A percentile compares a stretch with the other conserved stretches of the same genome.
Conservation (phyloP, 2,329 filamentous ascomycete genomes). For the Ophiosphaerella korrae region DNA sequence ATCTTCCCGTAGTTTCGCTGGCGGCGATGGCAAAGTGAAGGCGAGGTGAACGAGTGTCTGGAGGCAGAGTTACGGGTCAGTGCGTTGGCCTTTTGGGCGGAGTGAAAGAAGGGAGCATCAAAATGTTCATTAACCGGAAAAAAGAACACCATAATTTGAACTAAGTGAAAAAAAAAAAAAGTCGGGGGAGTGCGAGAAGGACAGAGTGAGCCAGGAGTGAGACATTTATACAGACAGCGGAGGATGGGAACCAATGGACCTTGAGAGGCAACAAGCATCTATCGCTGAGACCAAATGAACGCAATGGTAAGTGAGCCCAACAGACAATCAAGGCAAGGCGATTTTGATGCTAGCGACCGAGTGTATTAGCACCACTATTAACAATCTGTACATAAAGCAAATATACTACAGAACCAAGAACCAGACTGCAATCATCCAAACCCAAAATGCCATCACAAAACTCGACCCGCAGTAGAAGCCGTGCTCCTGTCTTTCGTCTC, state of each 20-base stretch:
- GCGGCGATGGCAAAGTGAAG: background rate
- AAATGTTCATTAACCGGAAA: background rate
- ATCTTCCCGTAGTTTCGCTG: background rate
- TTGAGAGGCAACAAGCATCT: too few relatives aligned
- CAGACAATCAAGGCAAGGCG: too few relatives aligned
- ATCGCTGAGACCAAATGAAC: too few relatives aligned
- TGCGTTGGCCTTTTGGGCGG: background rate
- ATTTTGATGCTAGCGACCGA: too few relatives aligned
- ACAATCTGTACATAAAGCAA: conserved; percentile 7
- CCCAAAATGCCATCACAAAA: conserved; percentile 47
- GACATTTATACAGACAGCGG: too few relatives aligned
- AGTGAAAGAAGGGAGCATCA: background rate
- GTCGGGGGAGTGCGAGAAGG: too few relatives aligned
- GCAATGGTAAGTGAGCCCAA: too few relatives aligned
- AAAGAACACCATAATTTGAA: background rate
- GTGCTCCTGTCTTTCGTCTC: conserved; percentile 84
- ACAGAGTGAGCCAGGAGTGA: too few relatives aligned
- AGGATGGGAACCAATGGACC: too few relatives aligned
- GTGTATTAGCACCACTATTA: conserved; percentile 2
- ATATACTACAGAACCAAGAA: conserved; percentile 5
- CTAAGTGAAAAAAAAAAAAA: too few relatives aligned
- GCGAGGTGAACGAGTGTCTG: background rate
- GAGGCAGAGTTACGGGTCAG: background rate
- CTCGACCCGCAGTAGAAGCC: conserved; percentile 75
- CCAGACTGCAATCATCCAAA: background rate